Percentiles rank a stretch among this genome's conserved stretches.
Evolutionary conservation across 345 rosid species (phyloP).

Genomic region (Eucalyptus tenuipes): DNA sequence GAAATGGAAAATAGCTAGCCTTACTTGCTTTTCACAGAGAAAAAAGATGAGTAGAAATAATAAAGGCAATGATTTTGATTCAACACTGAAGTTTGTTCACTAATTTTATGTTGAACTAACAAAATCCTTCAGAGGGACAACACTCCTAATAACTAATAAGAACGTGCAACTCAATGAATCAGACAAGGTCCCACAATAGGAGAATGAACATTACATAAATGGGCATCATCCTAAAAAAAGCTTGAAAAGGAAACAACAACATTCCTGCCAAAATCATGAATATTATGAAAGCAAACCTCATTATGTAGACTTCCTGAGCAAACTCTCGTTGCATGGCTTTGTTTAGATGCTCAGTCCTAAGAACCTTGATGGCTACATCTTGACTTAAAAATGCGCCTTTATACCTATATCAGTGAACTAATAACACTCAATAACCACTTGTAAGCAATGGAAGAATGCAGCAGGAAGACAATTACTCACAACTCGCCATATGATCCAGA

Average conservation of each 20-base stretch:
- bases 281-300: slow-evolving; percentile 16
- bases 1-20: not conserved
- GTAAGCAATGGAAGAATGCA: not conserved
- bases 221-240: not conserved
- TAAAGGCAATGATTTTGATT: not conserved
- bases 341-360: slow-evolving; percentile 13
- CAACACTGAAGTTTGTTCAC: not conserved
- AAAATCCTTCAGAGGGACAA: not conserved
- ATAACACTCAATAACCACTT: not conserved
- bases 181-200: not conserved
- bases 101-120: not conserved
- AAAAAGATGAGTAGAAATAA: not conserved
- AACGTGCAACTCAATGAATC: not conserved
- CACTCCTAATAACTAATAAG: not conserved
- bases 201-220: not conserved
- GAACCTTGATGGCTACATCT: slow-evolving; percentile 27
- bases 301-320: slow-evolving; percentile 26
- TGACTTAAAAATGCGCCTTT: not conserved
- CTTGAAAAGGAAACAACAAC: not conserved
- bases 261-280: not conserved
- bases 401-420: not conserved
- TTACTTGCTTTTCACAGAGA: not conserved
- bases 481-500: slow-evolving; percentile 27
- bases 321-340: slow-evolving; percentile 17
- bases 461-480: slow-evolving; percentile 10